Evolutionary conservation across 2,329 filamentous ascomycete species (phyloP).

Genomic region (Cercospora beticola): DNA sequence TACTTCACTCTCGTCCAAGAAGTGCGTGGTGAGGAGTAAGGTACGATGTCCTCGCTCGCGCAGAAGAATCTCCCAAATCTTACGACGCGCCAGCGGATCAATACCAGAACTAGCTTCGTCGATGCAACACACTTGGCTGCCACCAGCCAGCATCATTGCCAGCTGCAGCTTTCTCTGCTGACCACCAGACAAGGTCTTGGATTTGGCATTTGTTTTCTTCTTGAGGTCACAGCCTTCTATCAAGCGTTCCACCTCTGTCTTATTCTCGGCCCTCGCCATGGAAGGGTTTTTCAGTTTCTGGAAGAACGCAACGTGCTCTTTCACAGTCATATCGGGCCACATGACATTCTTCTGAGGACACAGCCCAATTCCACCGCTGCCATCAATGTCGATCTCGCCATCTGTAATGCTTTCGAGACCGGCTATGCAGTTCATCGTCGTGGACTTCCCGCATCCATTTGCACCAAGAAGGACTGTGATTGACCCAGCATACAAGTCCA

Average conservation of each 20-base stretch:
- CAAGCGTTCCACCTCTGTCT: slow-evolving; percentile 60
- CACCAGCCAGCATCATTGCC: slow-evolving; percentile 89
- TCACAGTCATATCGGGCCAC: slow-evolving; percentile 84
- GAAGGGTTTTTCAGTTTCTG: slow-evolving; percentile 66
- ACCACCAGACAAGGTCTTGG: slow-evolving; percentile 78
- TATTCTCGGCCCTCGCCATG: slow-evolving; percentile 49
- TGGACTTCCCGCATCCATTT: slow-evolving; percentile 88
- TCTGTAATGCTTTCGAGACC: slow-evolving; percentile 75
- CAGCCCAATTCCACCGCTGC: slow-evolving; percentile 76
- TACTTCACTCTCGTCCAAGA: slow-evolving; percentile 85
- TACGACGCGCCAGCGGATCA: slow-evolving; percentile 77
- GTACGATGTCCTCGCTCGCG: slow-evolving; percentile 76
- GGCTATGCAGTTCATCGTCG: slow-evolving; percentile 83
- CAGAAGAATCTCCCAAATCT: slow-evolving; percentile 88
- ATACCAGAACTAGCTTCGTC: slow-evolving; percentile 86
- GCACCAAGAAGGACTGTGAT: slow-evolving; percentile 61
- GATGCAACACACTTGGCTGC: slow-evolving; percentile 76
- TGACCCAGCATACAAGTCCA: slow-evolving; percentile 22
- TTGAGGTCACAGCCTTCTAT: slow-evolving; percentile 70
- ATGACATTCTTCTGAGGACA: slow-evolving; percentile 93
- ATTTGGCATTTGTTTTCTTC: slow-evolving; percentile 66
- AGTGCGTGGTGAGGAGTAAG: slow-evolving; percentile 84
- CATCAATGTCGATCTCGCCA: slow-evolving; percentile 75
- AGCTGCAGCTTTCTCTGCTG: slow-evolving; percentile 88
- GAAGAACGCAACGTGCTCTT: slow-evolving; percentile 82